phyloP scores from a whole-genome alignment of 2,329 filamentous ascomycete genomes.

The Aureobasidium vineae region DNA sequence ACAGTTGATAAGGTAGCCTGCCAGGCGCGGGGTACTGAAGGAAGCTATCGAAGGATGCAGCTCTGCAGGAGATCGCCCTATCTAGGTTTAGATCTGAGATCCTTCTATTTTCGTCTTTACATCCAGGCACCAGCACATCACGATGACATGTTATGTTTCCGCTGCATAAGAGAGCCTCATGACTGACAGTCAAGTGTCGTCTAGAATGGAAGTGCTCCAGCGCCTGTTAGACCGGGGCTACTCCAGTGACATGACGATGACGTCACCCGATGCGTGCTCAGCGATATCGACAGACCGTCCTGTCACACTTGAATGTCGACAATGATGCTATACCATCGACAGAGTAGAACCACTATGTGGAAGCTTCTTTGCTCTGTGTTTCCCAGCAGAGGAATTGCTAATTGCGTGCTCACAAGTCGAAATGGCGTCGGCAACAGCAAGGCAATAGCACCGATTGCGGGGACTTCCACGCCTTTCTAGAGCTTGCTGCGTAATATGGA shows the following conservation, averaged over 20 bases:
- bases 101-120: neutral
- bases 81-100: neutral
- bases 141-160: neutral
- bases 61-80: neutral
- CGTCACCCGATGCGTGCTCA: neutral
- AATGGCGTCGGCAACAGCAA: conserved; percentile 5
- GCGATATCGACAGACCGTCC: neutral
- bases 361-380: neutral
- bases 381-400: too few species aligned
- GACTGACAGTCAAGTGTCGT: neutral
- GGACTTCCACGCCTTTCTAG: conserved; percentile 6
- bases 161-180: neutral
- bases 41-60: conserved; percentile 21
- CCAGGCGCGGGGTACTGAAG: conserved; percentile 8
- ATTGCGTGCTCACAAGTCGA: neutral
- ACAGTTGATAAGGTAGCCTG: neutral
- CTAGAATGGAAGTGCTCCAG: neutral
- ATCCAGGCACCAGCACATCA: neutral
- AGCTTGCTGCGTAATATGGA: conserved; percentile 2
- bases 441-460: neutral
- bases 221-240: neutral
- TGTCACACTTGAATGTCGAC: neutral
- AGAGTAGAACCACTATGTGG: too few species aligned
- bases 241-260: neutral
- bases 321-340: neutral